Evolutionary conservation across 2,329 filamentous ascomycete genomes (phyloP).

Genomic region (Penicillium hesseltinei): DNA sequence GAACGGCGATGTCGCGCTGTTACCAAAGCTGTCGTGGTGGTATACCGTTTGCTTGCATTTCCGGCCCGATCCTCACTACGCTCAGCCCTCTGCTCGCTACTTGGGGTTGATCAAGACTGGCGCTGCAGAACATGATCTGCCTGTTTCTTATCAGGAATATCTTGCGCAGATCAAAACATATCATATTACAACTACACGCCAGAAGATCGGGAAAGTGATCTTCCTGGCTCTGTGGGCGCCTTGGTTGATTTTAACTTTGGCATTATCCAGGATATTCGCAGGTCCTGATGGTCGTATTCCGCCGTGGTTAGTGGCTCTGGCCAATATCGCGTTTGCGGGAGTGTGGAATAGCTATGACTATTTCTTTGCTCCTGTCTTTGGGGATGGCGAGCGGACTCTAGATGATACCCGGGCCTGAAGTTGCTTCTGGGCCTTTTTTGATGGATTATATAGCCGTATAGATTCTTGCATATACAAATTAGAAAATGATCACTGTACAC

Average conservation of each 20-base stretch:
- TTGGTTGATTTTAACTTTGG: conserved; percentile 53
- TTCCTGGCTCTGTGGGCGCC: conserved; percentile 63
- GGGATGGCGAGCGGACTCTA: conserved; percentile 75
- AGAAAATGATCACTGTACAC: not conserved
- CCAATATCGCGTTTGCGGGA: conserved; percentile 54
- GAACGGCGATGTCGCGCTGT: not conserved
- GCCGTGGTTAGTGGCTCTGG: conserved; percentile 59
- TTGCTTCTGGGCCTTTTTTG: not conserved
- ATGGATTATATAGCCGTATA: not conserved
- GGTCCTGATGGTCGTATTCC: conserved; percentile 68
- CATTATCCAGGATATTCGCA: conserved; percentile 49
- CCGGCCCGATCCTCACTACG: conserved; percentile 67
- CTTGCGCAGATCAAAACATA: conserved; percentile 69
- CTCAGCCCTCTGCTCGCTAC: conserved; percentile 82
- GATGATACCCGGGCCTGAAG: conserved; percentile 17
- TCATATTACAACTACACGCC: conserved; percentile 63
- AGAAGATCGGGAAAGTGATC: conserved; percentile 63
- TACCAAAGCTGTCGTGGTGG: conserved; percentile 11
- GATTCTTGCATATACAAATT: conserved; percentile 1
- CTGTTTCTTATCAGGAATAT: conserved; percentile 72
- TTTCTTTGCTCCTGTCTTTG: conserved; percentile 67
- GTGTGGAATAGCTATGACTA: conserved; percentile 66
- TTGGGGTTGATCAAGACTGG: conserved; percentile 76
- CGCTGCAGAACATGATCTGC: conserved; percentile 75
- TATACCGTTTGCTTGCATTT: conserved; percentile 42